Evolutionary conservation across 805 yeast species (phyloP).

Genomic region (Yarrowia deformans): DNA sequence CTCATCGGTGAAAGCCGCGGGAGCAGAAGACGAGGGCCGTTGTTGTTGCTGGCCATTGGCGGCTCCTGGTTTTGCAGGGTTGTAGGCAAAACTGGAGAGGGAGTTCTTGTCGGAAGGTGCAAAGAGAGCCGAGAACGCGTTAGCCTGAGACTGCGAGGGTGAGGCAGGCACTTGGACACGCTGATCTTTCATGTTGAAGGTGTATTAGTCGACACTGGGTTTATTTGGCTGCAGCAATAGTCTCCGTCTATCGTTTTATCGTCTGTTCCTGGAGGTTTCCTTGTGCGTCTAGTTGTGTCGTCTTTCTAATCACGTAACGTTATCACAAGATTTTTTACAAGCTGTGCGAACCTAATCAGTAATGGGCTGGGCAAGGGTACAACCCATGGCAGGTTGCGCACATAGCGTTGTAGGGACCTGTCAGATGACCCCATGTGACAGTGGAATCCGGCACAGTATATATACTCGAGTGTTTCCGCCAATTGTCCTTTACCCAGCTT

Average conservation of each 20-base stretch:
- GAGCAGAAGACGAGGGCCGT: neutral
- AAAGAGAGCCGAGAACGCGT: conserved; percentile 35
- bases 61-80: neutral
- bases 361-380: conserved; percentile 23
- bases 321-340: conserved; percentile 30
- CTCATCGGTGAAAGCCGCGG: conserved; percentile 10
- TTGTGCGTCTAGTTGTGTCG: conserved; percentile 6
- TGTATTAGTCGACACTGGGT: neutral
- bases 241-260: neutral
- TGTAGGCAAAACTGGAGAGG: conserved; percentile 34
- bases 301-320: conserved; percentile 31
- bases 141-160: conserved; percentile 12
- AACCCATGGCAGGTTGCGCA: neutral
- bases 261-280: neutral
- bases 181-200: conserved; percentile 17
- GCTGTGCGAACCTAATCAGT: conserved; percentile 27
- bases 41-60: neutral
- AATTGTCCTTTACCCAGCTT: too few species aligned
- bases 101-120: conserved; percentile 24
- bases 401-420: neutral
- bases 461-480: too few species aligned
- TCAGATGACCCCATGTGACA: neutral
- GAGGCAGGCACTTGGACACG: conserved; percentile 30
- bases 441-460: too few species aligned
- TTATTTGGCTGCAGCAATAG: neutral